Base-by-base conservation (phyloP, 176 grass and related monocot genomes). In the Oryza nivara region DNA sequence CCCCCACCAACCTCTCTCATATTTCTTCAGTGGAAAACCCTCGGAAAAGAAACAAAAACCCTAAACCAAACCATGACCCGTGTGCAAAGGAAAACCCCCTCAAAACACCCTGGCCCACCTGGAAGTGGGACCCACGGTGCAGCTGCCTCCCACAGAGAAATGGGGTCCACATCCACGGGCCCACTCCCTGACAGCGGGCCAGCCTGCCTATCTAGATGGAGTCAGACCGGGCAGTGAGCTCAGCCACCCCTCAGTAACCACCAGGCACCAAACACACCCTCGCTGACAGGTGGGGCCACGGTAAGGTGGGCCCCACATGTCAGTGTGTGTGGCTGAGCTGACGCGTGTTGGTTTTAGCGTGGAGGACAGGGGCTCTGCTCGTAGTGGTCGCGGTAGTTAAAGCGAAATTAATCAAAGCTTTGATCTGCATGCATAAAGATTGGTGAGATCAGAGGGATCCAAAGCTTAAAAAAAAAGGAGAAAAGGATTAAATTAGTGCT, bases 241-340 rank as follows among this genome's bases (percentile, higher is more conserved):
- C 54, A 58, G 6, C 54, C 6, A 58, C 14, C 1, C 52, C 17
- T 19, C 15, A 56, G 54, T 58, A 56, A 56, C 52, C 54, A n/a
- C 4, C 1, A 36, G 30, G 30, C 4, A 7, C 0, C 2, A 0
- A 7, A 1, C 3, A 3, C 32, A 12, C 0, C 0, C 0, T 0
- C 17, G 0, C 67, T 36, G 83, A 71, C 66, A 10, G 15, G 25
- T 64, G 25, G 49, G 66, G 23, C 2, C 23, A 0, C 0, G 0
- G 0, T 0, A 0, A 1, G 0, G 0, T 8, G 3, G 41, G 14
- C 0, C 76, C 84, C 1, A 0, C 6, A 0, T 2, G 54, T 79
- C 76, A 9, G 51, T 1, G 0, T 5, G 0, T 0, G 0, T 4
- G 3, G 9, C 52, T 14, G 2, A 7, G 5, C 0, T 3, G 0